Base-by-base conservation (phyloP, 768 basidiomycete species). In the Termitomyces sp. region DNA sequence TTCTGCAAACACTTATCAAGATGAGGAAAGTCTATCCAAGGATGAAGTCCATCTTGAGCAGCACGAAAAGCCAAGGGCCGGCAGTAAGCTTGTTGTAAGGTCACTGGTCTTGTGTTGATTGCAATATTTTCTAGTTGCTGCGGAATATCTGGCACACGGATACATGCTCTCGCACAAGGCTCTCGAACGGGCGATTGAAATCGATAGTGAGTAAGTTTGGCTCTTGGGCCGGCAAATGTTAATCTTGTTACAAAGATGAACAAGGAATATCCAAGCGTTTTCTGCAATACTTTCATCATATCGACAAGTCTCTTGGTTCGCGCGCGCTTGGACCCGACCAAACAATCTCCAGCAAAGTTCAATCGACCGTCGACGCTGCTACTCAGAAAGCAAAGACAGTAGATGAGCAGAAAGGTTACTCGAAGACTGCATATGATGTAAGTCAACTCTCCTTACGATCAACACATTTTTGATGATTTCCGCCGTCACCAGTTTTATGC, bases 71-170 rank as follows among this genome's bases (percentile, higher is more conserved):
- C 96, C 96, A 1, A 78, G 91, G 33, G 89, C 91, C 18, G 91
- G 86, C 47, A 92, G 89, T 91, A 65, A 66, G 86, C 74, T 6
- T 1, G 18, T 1, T 39, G 15, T 13, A 22, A 37, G 33, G 16
- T 45, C 13, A 20, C 33, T 18, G 22, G 33, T 22, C 58, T 58
- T 51, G 56, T 34, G 9, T 34, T 53, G 27, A 20, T 37, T 58
- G 41, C 39, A 57, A 20, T 41, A 16, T 4, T 44, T 3, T 31
- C 61, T 68, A 85, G 93, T 97, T 67, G 89, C 91, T 30, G 95
- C 96, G 31, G 96, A 98, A 71, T 93, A 95, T 72, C 83, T 99
- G 47, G 93, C 96, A 1, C 86, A 84, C 67, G 97, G 96, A 1
- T 98, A 98, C 75, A 67, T 68, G 53, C 81, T 98, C 30, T 85